These are phyloP conservation scores for Polytrichum formosum DNA, from an alignment of 225 moss, liverwort and hornwort species.

Conservation along the genomic window DNA sequence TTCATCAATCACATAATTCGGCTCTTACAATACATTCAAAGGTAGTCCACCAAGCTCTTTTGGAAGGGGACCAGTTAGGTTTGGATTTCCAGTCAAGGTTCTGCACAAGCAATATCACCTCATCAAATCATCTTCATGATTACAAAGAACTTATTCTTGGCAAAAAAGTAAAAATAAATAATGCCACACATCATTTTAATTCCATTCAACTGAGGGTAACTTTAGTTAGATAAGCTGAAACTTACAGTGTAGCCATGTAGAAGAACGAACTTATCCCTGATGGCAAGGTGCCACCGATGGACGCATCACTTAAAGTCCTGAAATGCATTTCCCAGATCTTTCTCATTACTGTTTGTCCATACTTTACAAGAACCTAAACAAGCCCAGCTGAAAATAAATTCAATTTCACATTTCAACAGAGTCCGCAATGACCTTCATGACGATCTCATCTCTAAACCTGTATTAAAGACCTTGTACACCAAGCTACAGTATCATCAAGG, in stretches of 20 bases:
- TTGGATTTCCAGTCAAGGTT: slow-evolving; percentile 34
- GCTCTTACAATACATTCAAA: slow-evolving; percentile 35
- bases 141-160: background rate
- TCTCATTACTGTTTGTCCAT: too few species aligned
- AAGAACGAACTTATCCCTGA: slow-evolving; percentile 8
- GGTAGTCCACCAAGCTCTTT: slow-evolving; percentile 12
- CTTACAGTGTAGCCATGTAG: slow-evolving; percentile 36
- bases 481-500: too few species aligned
- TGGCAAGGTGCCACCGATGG: slow-evolving; percentile 25
- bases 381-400: too few species aligned
- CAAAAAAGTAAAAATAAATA: background rate
- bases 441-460: too few species aligned
- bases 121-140: background rate
- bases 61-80: slow-evolving; percentile 33
- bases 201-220: background rate
- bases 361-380: too few species aligned
- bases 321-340: too few species aligned
- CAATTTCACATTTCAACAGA: too few species aligned
- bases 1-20: background rate
- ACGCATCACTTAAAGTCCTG: slow-evolving; percentile 27
- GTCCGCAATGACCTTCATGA: too few species aligned
- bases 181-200: background rate
- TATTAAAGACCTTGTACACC: too few species aligned
- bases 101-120: slow-evolving; percentile 9
- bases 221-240: background rate